These are phyloP conservation scores for Suhomyces tanzawaensis DNA, from an alignment of 805 yeast genomes.

Conservation along the genomic window DNA sequence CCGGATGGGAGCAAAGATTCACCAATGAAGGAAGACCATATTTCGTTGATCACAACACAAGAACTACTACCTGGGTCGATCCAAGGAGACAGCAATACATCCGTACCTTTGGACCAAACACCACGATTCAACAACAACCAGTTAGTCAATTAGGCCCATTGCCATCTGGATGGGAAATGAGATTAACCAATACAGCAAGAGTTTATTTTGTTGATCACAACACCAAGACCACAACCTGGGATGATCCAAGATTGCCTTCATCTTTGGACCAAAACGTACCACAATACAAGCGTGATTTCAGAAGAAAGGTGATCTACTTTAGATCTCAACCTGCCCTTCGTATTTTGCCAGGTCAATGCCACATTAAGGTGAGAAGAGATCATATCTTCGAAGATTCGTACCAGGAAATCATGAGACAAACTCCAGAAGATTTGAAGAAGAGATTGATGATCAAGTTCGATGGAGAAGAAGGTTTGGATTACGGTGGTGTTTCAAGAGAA, in stretches of 20 bases:
- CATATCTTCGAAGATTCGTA: slow-evolving; percentile 96
- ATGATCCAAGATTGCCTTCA: slow-evolving; percentile 97
- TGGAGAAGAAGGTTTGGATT: slow-evolving; percentile 99
- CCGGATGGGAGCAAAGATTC: slow-evolving; percentile 98
- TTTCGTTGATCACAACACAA: slow-evolving; percentile 98
- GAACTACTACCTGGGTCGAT: slow-evolving; percentile 99
- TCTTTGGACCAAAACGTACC: slow-evolving; percentile 98
- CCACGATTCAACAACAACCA: slow-evolving; percentile 96
- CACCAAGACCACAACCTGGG: slow-evolving; percentile 99
- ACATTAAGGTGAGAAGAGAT: slow-evolving; percentile 94
- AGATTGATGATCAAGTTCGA: slow-evolving; percentile 97
- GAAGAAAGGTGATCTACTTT: slow-evolving; percentile 96
- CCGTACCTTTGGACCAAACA: slow-evolving; percentile 85
- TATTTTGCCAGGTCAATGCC: slow-evolving; percentile 97
- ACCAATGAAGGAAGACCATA: slow-evolving; percentile 98
- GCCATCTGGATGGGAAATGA: slow-evolving; percentile 99
- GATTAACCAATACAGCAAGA: slow-evolving; percentile 96
- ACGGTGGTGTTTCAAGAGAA: slow-evolving; percentile 99
- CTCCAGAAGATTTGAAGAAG: slow-evolving; percentile 97
- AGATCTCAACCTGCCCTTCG: slow-evolving; percentile 97
- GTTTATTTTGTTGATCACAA: slow-evolving; percentile 98
- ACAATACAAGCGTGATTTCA: slow-evolving; percentile 97
- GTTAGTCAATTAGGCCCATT: slow-evolving; percentile 96
- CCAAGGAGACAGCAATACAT: slow-evolving; percentile 99
- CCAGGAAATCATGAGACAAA: slow-evolving; percentile 98